A percentile compares a stretch with the other conserved stretches of the same genome.
phyloP scores from a whole-genome alignment of 164 flowering plant species.

The Cinnamomum micranthum region DNA sequence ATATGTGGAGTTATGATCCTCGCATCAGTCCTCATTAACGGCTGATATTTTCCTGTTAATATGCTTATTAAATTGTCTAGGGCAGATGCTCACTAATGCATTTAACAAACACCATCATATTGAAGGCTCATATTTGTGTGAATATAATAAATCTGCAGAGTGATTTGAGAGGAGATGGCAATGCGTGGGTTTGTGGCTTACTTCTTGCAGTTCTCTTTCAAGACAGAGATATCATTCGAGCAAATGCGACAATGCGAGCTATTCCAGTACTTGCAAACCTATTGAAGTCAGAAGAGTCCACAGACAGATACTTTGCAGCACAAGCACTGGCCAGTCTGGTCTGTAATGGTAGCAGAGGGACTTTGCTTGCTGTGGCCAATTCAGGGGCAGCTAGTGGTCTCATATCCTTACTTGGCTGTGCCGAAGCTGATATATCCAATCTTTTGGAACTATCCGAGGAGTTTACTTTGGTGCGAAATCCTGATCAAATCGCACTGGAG shows the following conservation, averaged over 20 bases:
- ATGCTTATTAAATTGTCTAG: not conserved
- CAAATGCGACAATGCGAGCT: constrained; percentile 72
- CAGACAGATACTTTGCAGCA: constrained; percentile 96
- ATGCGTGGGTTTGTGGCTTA: constrained; percentile 81
- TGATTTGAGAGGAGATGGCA: constrained; percentile 68
- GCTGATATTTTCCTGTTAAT: not conserved
- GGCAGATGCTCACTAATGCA: constrained; percentile 1
- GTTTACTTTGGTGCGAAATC: constrained; percentile 66
- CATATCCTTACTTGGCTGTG: constrained; percentile 91
- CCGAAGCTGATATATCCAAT: constrained; percentile 76
- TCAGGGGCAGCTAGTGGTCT: constrained; percentile 95
- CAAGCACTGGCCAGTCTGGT: constrained; percentile 89
- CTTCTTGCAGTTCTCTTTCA: constrained; percentile 85
- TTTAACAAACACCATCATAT: constrained; percentile 1
- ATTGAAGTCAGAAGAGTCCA: constrained; percentile 77
- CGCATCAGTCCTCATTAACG: not conserved
- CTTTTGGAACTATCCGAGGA: constrained; percentile 78
- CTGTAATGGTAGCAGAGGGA: constrained; percentile 97
- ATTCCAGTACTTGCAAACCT: constrained; percentile 76
- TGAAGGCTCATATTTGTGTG: constrained; percentile 1
- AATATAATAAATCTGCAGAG: constrained; percentile 38
- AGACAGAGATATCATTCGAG: constrained; percentile 90
- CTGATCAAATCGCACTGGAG: constrained; percentile 93
- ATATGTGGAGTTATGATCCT: not conserved
- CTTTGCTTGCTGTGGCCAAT: constrained; percentile 90